Base-by-base conservation (phyloP, 192 early-diverging fungal genomes). In the Umbelopsis vinacea region DNA sequence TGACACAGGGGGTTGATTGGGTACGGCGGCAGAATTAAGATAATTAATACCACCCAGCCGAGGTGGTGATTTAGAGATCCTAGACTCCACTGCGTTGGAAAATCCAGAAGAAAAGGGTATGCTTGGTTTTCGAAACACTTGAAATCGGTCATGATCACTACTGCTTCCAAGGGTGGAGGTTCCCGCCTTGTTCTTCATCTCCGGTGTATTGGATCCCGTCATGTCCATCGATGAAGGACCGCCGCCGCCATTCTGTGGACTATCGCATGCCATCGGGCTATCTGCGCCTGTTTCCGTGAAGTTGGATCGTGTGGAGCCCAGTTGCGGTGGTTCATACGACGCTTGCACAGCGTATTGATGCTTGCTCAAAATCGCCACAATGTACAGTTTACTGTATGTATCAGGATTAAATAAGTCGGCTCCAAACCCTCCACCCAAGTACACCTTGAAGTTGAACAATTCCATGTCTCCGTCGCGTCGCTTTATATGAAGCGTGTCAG, bases 391-490 rank as follows among this genome's bases (percentile, higher is more conserved):
- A 33, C 79, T 72, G 26, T 79, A 77, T 45, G 76, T 86, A 15
- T 75, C 73, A 11, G 79, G 77, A 12, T 78, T 63, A 23, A 68
- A 54, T 10, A 88, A 70, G 54, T 89, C 81, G 2, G 83, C 85
- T 46, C 86, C 86, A 17, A 89, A 66, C 17, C 86, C 88, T 67
- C 88, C 88, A 33, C 88, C 88, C n/a, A 89, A 63, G 75, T 85
- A 84, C 68, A 84, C 79, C 14, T 75, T 63, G 3, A 88, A 70
- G 37, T 79, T 77, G 66, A 82, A 89, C 12, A 83, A 57, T 52
- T 84, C 81, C 21, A 76, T 79, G 24, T 74, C 76, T 10, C 85
- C 85, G 47, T 72, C 78, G 17, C 80, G 76, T 35, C 76, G 76
- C 54, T 78, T 81, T 21, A 88, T 68, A 21, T 79, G 76, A 24